Evolutionary conservation across 192 early-diverging fungal species (phyloP).

Genomic region (Gaertneriomyces sp.): DNA sequence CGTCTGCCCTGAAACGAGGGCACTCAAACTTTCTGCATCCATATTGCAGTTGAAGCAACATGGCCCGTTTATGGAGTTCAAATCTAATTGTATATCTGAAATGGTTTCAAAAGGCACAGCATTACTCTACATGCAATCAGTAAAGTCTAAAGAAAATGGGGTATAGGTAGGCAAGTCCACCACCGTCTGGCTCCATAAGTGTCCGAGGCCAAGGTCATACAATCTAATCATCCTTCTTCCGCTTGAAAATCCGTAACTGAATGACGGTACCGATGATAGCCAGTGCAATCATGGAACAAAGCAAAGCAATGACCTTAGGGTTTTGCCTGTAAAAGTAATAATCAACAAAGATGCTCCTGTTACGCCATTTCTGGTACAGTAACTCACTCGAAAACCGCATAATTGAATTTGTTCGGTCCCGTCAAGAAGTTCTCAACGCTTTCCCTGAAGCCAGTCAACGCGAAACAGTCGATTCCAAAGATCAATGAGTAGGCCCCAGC

Average conservation of each 20-base stretch:
- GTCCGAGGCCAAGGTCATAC: too few relatives aligned
- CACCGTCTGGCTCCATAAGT: too few relatives aligned
- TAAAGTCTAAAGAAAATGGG: too few relatives aligned
- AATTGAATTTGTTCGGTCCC: constrained; percentile 2
- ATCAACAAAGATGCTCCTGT: neutral
- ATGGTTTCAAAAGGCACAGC: too few relatives aligned
- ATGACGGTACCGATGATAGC: constrained; percentile 32
- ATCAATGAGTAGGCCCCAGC: constrained; percentile 30
- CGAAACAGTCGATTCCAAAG: constrained; percentile 40
- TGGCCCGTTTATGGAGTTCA: too few relatives aligned
- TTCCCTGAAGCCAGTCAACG: constrained; percentile 28
- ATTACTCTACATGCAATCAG: too few relatives aligned
- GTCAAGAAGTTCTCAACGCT: constrained; percentile 6
- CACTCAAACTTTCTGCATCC: too few relatives aligned
- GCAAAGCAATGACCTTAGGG: constrained; percentile 14
- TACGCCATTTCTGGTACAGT: neutral
- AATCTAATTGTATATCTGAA: too few relatives aligned
- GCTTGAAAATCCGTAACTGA: constrained; percentile 21
- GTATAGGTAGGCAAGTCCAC: too few relatives aligned
- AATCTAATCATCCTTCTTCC: constrained; percentile 4
- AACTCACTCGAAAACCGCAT: constrained; percentile 21
- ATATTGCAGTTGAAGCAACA: too few relatives aligned
- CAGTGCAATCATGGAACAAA: constrained; percentile 28
- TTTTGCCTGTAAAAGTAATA: constrained; percentile 2
- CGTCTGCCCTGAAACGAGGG: too few relatives aligned